Evolutionary conservation across 495 filamentous ascomycete genomes (phyloP), one percentile per base, ranked within the genome.

Genomic region (Lepraria neglecta): DNA sequence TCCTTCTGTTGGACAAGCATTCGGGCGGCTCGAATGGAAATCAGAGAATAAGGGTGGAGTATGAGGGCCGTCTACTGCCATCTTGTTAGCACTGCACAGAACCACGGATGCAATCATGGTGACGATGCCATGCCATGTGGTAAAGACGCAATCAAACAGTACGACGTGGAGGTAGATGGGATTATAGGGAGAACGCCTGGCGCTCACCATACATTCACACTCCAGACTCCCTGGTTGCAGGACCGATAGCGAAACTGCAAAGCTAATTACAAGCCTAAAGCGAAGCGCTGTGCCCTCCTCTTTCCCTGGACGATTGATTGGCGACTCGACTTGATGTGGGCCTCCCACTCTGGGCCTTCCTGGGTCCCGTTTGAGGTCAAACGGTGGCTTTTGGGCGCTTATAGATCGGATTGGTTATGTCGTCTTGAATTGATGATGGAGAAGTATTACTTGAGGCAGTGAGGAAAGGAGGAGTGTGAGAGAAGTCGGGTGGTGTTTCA

Each of bases 231-330:
- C 9, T 80, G 77, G 73, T 54, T 60, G 47, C 19, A 72, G 58
- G 77, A 75, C 40, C 78, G 80, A 52, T 74, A 64, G 67, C 0
- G 67, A 67, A 38, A 58, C 62, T 80, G 17, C 63, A 60, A 56
- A 55, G 44, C 59, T 38, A 61, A 61, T 61, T 48, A 55, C 31
- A 55, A 31, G 27, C n/a, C 4, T 40, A 12, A 27, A 56, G 40
- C 55, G 64, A 65, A 58, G 60, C 64, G 64, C 64, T 62, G 64
- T 47, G 12, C 48, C 21, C 45, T 48, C 60, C 50, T 61, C 59
- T 47, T 53, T n/a, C 51, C 40, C 40, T 35, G 19, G 59, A 61
- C 30, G 48, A 55, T 15, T 61, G 59, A 61, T 61, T 61, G 59
- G 59, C 59, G 59, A 55, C 50, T 24, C n/a, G 40, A 28, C n/a